phyloP scores from a whole-genome alignment of 768 basidiomycete species.

The Epithele typhae region DNA sequence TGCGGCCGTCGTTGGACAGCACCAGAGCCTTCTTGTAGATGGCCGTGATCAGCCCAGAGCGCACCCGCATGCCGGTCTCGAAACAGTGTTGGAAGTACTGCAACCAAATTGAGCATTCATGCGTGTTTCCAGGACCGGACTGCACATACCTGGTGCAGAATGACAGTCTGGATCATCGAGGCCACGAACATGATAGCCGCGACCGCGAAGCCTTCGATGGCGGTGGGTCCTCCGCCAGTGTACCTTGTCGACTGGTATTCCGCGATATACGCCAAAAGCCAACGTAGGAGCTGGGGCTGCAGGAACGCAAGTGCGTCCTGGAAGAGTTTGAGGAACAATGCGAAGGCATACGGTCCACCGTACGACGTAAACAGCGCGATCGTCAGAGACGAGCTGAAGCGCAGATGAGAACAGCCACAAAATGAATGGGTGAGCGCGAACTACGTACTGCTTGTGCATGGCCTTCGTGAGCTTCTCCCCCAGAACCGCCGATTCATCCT shows the following conservation, averaged over 20 bases:
- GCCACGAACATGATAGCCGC: constrained; percentile 76
- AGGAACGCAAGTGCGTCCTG: constrained; percentile 81
- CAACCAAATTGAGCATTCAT: too few species aligned
- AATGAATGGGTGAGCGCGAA: background rate
- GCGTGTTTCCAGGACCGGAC: too few species aligned
- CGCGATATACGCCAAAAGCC: constrained; percentile 78
- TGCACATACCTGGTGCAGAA: constrained; percentile 67
- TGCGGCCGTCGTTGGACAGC: constrained; percentile 81
- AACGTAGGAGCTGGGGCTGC: constrained; percentile 83
- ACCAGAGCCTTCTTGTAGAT: constrained; percentile 87
- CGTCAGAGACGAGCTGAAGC: constrained; percentile 56
- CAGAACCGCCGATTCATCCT: constrained; percentile 68
- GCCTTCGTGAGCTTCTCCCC: constrained; percentile 56
- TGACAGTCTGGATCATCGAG: constrained; percentile 72
- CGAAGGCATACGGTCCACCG: constrained; percentile 67
- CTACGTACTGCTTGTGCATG: constrained; percentile 58
- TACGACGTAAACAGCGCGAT: constrained; percentile 73
- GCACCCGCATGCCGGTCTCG: constrained; percentile 90
- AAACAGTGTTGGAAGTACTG: constrained; percentile 85
- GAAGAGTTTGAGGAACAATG: constrained; percentile 61
- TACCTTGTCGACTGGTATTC: constrained; percentile 54
- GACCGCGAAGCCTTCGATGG: constrained; percentile 70
- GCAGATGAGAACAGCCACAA: background rate
- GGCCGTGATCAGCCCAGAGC: constrained; percentile 78
- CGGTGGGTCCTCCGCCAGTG: constrained; percentile 27